Evolutionary conservation across 176 grass and related monocot genomes (phyloP).

Genomic region (Rhynchospora pubera): DNA sequence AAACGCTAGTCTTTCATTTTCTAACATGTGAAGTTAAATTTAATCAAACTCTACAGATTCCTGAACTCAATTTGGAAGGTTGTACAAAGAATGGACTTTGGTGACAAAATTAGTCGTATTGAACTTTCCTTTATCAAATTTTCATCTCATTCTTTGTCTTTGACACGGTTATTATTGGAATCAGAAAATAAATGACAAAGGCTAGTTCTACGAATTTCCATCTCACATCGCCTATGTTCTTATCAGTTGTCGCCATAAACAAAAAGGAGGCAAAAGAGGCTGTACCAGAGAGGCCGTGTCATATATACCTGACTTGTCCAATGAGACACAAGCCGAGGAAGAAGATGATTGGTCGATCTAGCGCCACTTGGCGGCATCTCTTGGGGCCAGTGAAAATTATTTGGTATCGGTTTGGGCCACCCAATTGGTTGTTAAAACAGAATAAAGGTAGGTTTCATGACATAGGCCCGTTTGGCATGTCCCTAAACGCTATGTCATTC

Average conservation of each 20-base stretch:
- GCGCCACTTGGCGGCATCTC: constrained; percentile 8
- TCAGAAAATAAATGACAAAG: background rate
- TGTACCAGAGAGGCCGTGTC: background rate
- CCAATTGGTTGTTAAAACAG: constrained; percentile 22
- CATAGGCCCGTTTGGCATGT: constrained; percentile 22
- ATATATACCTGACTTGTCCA: background rate
- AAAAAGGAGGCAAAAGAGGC: background rate
- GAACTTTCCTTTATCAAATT: background rate
- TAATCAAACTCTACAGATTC: background rate
- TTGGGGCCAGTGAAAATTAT: background rate
- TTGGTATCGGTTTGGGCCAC: constrained; percentile 15
- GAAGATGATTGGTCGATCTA: background rate
- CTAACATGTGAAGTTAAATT: background rate
- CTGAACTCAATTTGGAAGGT: background rate
- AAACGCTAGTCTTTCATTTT: background rate
- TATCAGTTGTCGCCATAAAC: constrained; percentile 22
- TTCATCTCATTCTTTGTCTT: background rate
- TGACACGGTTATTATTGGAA: background rate
- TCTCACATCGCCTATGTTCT: constrained; percentile 1
- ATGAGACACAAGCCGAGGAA: background rate
- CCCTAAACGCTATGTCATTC: constrained; percentile 8
- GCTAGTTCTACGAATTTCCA: background rate
- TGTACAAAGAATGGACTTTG: background rate
- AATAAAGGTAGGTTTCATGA: constrained; percentile 23
- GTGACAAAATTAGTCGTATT: background rate